Evolutionary conservation across 306 rosid genomes (phyloP).

Genomic region (Malus orientalis): DNA sequence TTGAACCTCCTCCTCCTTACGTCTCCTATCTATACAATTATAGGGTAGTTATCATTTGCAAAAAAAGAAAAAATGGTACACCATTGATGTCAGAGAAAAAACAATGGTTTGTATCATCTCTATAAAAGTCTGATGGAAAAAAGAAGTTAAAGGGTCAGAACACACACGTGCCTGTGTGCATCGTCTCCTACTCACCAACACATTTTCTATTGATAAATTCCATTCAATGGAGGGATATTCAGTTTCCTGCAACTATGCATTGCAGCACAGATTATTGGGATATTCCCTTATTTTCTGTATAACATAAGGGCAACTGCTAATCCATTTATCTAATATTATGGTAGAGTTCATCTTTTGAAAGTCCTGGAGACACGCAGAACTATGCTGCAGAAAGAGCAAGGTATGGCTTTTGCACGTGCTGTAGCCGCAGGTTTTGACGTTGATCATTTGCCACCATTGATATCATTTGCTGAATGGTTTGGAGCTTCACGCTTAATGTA

Average conservation of each 20-base stretch:
- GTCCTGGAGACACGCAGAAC: constrained; percentile 86
- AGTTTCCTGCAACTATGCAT: not conserved
- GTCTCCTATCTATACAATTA: not conserved
- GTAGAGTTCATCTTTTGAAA: constrained; percentile 87
- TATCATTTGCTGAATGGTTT: constrained; percentile 81
- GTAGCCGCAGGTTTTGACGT: constrained; percentile 96
- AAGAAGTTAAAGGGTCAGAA: not conserved
- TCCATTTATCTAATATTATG: constrained; percentile 13
- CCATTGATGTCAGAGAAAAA: not conserved
- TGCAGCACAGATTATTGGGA: not conserved
- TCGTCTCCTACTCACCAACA: not conserved
- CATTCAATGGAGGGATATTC: not conserved
- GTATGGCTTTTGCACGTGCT: constrained; percentile 99
- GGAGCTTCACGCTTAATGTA: constrained; percentile 91
- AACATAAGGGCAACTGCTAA: not conserved
- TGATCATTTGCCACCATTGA: constrained; percentile 59
- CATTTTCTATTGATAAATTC: not conserved
- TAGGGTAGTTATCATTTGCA: not conserved
- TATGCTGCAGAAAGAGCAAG: constrained; percentile 95
- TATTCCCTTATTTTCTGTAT: too few species aligned
- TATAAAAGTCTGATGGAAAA: not conserved
- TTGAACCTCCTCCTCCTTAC: not conserved
- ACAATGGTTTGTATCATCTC: not conserved
- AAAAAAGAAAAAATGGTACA: not conserved
- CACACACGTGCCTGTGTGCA: not conserved